Base-by-base conservation (phyloP, 306 rosid genomes). In the Quercus mongolica region DNA sequence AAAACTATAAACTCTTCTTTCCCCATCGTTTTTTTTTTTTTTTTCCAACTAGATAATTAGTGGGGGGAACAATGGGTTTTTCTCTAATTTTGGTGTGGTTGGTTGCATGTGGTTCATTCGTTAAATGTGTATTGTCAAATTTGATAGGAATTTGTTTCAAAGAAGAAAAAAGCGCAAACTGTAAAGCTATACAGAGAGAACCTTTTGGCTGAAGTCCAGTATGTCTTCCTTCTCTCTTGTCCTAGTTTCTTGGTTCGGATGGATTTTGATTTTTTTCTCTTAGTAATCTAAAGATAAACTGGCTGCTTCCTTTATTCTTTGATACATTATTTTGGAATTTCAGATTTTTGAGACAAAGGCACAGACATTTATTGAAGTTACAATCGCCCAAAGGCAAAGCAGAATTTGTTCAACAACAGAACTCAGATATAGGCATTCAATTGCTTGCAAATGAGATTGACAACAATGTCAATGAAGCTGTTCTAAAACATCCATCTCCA, bases 281-380 rank as follows among this genome's bases (percentile, higher is more conserved):
- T 55, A 67, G 56, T 25, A 51, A 61, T 1, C 2, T 7, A 28
- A 28, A 56, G 67, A 58, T 28, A 41, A 49, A 7, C 49, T 44
- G 18, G 31, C 14, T 57, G 23, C 25, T 67, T 67, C 4, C 15
- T 30, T 30, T 17, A 1, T 13, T 2, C 30, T 64, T 55, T 19
- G 41, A 35, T 35, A 35, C 41, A 35, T 18, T 13, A 26, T 25
- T 56, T 38, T 76, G 55, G 55, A 4, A 31, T 26, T 76, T 78
- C 83, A 89, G 97, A 78, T 89, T 90, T 85, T 82, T 90, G 84
- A 87, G 91, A 78, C 77, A 73, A 65, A 88, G 87, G 25, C 83
- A 57, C 10, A 63, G 9, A 6, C 41, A 82, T 81, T 63, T 90
- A 26, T 73, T 67, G 79, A 83, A 83, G 57, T 41, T 44, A 64